Base-by-base conservation (phyloP, 2,329 filamentous ascomycete genomes). In the Fusarium coicis region DNA sequence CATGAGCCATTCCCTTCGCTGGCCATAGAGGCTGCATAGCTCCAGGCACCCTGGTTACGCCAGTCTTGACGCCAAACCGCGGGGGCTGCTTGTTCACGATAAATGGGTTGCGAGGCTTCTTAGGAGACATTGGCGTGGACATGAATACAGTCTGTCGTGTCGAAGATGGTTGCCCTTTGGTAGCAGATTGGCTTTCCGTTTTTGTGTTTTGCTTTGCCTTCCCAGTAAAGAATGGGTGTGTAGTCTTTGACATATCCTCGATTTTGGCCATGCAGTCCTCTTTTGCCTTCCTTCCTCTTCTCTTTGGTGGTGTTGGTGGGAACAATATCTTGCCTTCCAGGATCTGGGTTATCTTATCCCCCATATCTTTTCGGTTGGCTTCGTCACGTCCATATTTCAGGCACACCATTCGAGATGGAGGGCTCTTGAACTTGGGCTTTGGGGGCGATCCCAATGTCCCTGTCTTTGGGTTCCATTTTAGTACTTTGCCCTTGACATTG, bases 11-110 rank as follows among this genome's bases (percentile, higher is more conserved):
- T 11, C 85, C 92, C 70, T 87, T 86, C 54, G 89, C 87, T 42
- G 93, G 93, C 92, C 93, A 96, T n/a, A 89, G 85, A 7, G 93
- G 88, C 60, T 93, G 86, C 70, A 85, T 84, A 14, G 91, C 86
- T 5, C 92, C 93, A 1, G 91, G 89, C n/a, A 92, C 85, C 76
- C 89, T 93, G 9, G 89, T 77, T 0, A 83, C 84, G 7, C 80
- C 76, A 9, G 84, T 83, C 61, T 82, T 86, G 32, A 80, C 76
- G 7, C 87, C 85, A 66, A 88, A 86, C 18, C 83, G 81, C 1
- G 85, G 82, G 21, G 82, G 65, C 46, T 72, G 72, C 26, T 80
- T 81, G 19, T 76, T 80, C 7, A 81, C 66, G 1, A 76, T 61
- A 5, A 81, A 80, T 5, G 72, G 55, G 14, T 78, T 73, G 14